These are phyloP conservation scores for Tricholoma hemisulphureum DNA, from an alignment of 768 basidiomycete species.

Conservation along the genomic window DNA sequence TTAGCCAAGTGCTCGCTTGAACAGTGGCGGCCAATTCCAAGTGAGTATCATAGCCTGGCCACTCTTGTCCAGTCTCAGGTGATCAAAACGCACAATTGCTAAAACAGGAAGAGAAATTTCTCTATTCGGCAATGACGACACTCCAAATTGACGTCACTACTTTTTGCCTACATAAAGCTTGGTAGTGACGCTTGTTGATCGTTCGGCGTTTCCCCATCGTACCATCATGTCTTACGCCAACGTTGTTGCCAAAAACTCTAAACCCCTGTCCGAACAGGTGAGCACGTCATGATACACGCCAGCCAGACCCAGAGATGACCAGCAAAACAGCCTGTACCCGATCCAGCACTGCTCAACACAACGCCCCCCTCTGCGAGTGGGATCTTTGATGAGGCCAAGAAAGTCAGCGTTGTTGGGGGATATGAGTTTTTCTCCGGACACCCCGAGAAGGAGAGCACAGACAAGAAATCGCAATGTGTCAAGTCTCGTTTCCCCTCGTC, in stretches of 20 bases:
- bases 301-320: slow-evolving; percentile 3
- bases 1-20: no score
- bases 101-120: neutral
- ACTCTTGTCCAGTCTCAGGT: no score
- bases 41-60: no score
- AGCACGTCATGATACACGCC: slow-evolving; percentile 9
- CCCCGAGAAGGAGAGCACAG: slow-evolving; percentile 22
- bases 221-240: slow-evolving; percentile 82
- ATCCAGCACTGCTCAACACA: slow-evolving; percentile 62
- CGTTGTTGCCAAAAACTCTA: slow-evolving; percentile 59
- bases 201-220: slow-evolving; percentile 9
- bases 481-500: slow-evolving; percentile 60
- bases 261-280: slow-evolving; percentile 46
- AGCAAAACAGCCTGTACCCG: slow-evolving; percentile 53
- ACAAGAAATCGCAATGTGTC: slow-evolving; percentile 47
- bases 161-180: neutral
- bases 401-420: slow-evolving; percentile 51
- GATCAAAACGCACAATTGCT: no score
- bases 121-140: neutral
- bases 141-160: neutral
- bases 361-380: slow-evolving; percentile 36
- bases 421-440: slow-evolving; percentile 1
- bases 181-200: neutral
- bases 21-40: no score
- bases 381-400: slow-evolving; percentile 47